phyloP scores from a whole-genome alignment of 768 basidiomycete species.

The Boletus eberwhitei region DNA sequence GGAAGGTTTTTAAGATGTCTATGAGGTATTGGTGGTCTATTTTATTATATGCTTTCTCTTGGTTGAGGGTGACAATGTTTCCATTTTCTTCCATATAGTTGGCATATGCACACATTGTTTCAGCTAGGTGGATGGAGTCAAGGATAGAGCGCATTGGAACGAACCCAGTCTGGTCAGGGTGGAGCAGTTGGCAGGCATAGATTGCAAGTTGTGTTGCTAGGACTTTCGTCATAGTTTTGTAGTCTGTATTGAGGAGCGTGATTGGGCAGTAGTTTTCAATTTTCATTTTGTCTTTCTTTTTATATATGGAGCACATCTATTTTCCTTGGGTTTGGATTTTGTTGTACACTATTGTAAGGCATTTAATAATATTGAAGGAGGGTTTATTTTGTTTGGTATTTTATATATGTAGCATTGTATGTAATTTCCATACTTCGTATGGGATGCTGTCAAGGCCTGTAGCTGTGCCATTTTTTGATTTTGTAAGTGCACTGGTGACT shows the following conservation, averaged over 20 bases:
- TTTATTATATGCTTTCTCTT: slow-evolving; percentile 39
- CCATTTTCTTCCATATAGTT: slow-evolving; percentile 26
- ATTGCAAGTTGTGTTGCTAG: slow-evolving; percentile 18
- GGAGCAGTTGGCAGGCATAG: slow-evolving; percentile 8
- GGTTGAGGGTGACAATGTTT: slow-evolving; percentile 31
- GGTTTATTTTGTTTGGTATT: no score
- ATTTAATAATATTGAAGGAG: no score
- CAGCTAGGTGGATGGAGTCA: slow-evolving; percentile 31
- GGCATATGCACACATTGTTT: slow-evolving; percentile 18
- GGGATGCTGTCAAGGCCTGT: no score
- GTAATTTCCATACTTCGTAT: no score
- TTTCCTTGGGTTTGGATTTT: no score
- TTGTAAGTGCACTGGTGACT: no score
- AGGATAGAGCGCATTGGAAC: slow-evolving; percentile 26
- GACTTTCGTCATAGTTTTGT: slow-evolving; percentile 30
- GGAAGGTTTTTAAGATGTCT: background rate
- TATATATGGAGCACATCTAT: no score
- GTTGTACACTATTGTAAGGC: no score
- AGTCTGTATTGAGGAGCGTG: slow-evolving; percentile 34
- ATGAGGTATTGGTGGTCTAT: slow-evolving; percentile 31
- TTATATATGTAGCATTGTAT: no score
- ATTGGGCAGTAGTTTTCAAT: slow-evolving; percentile 32
- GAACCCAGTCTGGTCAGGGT: slow-evolving; percentile 38
- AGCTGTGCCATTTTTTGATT: no score
- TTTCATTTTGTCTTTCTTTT: no score